These are phyloP conservation scores for Tephrocybe rancida DNA, from an alignment of 768 basidiomycete genomes.

Conservation along the genomic window DNA sequence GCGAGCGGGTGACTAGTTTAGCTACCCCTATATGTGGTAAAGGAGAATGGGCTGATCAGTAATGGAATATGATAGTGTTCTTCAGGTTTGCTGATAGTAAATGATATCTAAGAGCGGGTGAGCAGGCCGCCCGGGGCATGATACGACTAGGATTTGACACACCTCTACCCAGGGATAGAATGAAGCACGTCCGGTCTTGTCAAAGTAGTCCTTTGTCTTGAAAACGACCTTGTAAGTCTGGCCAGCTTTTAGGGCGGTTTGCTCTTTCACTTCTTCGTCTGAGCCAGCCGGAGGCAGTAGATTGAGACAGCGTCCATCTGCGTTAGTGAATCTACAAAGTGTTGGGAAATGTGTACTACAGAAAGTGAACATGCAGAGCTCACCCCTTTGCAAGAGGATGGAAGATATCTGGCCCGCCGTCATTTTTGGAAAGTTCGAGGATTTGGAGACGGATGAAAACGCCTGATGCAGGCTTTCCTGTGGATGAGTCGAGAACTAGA, in stretches of 20 bases:
- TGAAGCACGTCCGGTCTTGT: slow-evolving; percentile 56
- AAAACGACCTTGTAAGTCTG: slow-evolving; percentile 83
- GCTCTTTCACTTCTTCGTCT: slow-evolving; percentile 40
- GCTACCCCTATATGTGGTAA: slow-evolving; percentile 93
- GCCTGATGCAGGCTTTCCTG: slow-evolving; percentile 78
- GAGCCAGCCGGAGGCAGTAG: slow-evolving; percentile 64
- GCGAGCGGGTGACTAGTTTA: slow-evolving; percentile 28
- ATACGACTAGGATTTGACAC: slow-evolving; percentile 14
- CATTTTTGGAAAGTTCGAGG: slow-evolving; percentile 35
- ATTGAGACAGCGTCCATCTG: slow-evolving; percentile 80
- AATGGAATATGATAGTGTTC: slow-evolving; percentile 93
- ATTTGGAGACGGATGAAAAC: slow-evolving; percentile 67
- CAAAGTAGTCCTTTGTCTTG: slow-evolving; percentile 83
- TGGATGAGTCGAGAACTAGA: slow-evolving; percentile 83
- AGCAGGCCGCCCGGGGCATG: not conserved
- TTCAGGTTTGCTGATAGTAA: slow-evolving; percentile 66
- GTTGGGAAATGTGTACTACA: slow-evolving; percentile 8
- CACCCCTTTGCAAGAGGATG: slow-evolving; percentile 64
- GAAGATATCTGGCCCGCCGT: slow-evolving; percentile 48
- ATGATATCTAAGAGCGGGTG: slow-evolving; percentile 64
- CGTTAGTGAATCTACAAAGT: slow-evolving; percentile 65
- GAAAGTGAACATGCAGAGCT: slow-evolving; percentile 13
- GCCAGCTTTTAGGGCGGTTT: slow-evolving; percentile 54
- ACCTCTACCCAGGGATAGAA: slow-evolving; percentile 96
- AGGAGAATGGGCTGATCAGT: slow-evolving; percentile 90